phyloP scores from a whole-genome alignment of 495 filamentous ascomycete species.

The Rostrohypoxylon terebratum region DNA sequence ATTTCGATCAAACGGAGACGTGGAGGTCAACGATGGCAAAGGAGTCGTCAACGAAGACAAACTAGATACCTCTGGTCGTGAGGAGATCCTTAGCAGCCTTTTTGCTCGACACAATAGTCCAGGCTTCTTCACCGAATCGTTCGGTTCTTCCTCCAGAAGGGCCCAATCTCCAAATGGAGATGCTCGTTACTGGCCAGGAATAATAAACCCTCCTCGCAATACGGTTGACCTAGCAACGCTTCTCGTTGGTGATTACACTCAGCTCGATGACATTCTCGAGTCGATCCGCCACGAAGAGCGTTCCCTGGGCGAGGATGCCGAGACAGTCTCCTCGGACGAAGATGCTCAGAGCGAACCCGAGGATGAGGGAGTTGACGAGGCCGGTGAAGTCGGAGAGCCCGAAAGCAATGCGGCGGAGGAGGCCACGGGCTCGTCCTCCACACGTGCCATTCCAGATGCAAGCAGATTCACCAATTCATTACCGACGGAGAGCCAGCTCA shows the following conservation, averaged over 20 bases:
- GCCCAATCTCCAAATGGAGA: constrained; percentile 45
- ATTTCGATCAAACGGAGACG: constrained; percentile 67
- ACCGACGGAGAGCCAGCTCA: constrained; percentile 47
- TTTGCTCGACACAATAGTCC: constrained; percentile 51
- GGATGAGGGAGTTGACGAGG: constrained; percentile 38
- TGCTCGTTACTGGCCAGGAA: constrained; percentile 54
- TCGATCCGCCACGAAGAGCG: constrained; percentile 44
- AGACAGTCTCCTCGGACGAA: constrained; percentile 43
- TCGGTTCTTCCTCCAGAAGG: constrained; percentile 45
- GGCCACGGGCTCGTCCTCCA: constrained; percentile 2
- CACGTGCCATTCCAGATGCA: constrained; percentile 40
- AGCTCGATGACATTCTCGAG: constrained; percentile 46
- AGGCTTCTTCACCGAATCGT: constrained; percentile 53
- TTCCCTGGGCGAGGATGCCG: constrained; percentile 39
- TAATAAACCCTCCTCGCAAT: constrained; percentile 56
- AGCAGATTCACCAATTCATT: constrained; percentile 46
- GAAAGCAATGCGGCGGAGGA: constrained; percentile 17
- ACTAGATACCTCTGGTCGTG: constrained; percentile 55
- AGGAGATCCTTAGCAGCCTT: constrained; percentile 56
- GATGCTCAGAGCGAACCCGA: constrained; percentile 43
- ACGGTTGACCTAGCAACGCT: constrained; percentile 54
- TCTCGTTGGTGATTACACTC: constrained; percentile 50
- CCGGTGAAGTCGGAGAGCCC: constrained; percentile 33
- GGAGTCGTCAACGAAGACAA: constrained; percentile 55
- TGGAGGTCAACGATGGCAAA: constrained; percentile 66